Conservation (phyloP, 2,329 filamentous ascomycete species). For the Akanthomyces lecanii region DNA sequence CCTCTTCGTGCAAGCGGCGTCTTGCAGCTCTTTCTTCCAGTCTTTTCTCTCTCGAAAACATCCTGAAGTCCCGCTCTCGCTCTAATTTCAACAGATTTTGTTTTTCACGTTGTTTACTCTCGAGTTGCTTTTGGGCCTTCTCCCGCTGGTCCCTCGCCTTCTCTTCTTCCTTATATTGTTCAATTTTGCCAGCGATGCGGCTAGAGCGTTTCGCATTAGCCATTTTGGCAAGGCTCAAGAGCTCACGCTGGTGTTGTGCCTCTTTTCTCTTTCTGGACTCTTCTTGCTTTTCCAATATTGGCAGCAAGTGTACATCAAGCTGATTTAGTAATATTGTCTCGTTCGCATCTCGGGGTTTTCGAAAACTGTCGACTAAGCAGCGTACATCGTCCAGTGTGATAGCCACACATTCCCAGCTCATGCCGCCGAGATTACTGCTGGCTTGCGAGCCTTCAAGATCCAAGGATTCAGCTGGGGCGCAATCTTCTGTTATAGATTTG, state of each 20-base stretch:
- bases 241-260: slow-evolving; percentile 66
- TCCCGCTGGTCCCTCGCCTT: slow-evolving; percentile 65
- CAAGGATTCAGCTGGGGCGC: slow-evolving; percentile 23
- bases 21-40: slow-evolving; percentile 81
- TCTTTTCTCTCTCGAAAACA: slow-evolving; percentile 80
- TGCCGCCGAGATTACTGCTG: slow-evolving; percentile 66
- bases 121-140: slow-evolving; percentile 48
- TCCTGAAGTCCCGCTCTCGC: slow-evolving; percentile 70
- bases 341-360: slow-evolving; percentile 75
- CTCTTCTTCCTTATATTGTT: slow-evolving; percentile 72
- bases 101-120: slow-evolving; percentile 63
- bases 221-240: slow-evolving; percentile 77
- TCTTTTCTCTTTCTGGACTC: slow-evolving; percentile 70
- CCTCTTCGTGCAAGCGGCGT: slow-evolving; percentile 78
- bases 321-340: slow-evolving; percentile 73
- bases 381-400: slow-evolving; percentile 75
- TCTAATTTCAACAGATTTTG: slow-evolving; percentile 56
- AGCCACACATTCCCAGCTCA: slow-evolving; percentile 88
- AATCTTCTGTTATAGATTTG: not conserved
- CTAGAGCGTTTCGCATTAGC: slow-evolving; percentile 93
- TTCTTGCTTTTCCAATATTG: slow-evolving; percentile 75
- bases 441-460: slow-evolving; percentile 32
- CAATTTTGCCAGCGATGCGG: slow-evolving; percentile 75
- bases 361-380: slow-evolving; percentile 64
- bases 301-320: slow-evolving; percentile 73